Evolutionary conservation across 768 basidiomycete genomes (phyloP), one percentile per base, ranked within the genome.

Genomic region (Postia placenta): DNA sequence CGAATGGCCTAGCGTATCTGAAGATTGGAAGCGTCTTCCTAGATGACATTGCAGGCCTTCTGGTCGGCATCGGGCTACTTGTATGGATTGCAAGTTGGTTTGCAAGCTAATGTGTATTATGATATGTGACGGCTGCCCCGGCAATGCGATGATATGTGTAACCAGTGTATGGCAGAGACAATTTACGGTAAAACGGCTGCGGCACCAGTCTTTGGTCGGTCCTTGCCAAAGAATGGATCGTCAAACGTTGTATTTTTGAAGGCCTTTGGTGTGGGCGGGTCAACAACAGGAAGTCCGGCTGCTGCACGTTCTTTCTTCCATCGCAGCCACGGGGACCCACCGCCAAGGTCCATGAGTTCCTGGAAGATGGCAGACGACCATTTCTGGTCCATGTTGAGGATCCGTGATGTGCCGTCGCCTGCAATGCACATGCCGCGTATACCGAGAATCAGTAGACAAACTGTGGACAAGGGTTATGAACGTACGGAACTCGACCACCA

Each of bases 281-380:
- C 50, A 15, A 83, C 56, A 11, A 78, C 52, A n/a, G 76, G 78
- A 14, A 69, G 65, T 2, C 80, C 80, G 5, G 73, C 67, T 27
- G 68, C 68, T 38, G 55, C 58, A 7, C 74, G 69, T n/a, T 74
- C 70, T 2, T 64, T 60, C 59, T 78, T 80, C 71, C 78, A 78
- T 48, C 70, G 63, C 47, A 69, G 66, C 85, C 85, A 88, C 1
- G 73, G 63, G 9, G 75, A 67, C 6, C 78, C 80, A 0, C 83
- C 85, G 3, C 79, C 80, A 2, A 72, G 50, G 39, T 85, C 78
- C 83, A 89, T 85, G 20, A 89, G 70, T 53, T 89, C 83, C 53
- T 76, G 72, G 24, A 82, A 66, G 23, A 90, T 89, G 11, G 74
- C 64, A 0, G 80, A 76, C 11, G 85, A 87, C 78, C 76, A 80